phyloP scores from a whole-genome alignment of 139 green algal species.

The Auxenochlorella protothecoides region DNA sequence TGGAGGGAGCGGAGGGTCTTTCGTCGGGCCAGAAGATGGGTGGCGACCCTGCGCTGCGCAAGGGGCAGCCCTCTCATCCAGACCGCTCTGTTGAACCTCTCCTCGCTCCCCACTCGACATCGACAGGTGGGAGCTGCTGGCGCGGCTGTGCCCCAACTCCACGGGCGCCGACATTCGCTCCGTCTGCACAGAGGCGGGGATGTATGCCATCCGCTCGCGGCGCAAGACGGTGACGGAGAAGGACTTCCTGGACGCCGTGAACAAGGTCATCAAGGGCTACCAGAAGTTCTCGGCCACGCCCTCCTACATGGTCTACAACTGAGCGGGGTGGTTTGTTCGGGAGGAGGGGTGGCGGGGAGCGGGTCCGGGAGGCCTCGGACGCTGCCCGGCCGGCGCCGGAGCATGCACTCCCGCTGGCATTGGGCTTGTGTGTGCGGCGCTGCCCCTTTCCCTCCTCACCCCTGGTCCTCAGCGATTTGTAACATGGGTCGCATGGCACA shows the following conservation, averaged over 20 bases:
- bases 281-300: conserved; percentile 97
- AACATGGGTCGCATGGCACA: neutral
- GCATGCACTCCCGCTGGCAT: too few relatives aligned
- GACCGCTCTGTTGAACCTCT: too few relatives aligned
- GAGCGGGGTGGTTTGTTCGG: neutral
- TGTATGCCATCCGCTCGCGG: conserved; percentile 83
- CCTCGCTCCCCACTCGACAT: too few relatives aligned
- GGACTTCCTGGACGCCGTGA: conserved; percentile 96
- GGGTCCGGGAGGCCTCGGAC: too few relatives aligned
- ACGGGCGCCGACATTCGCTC: conserved; percentile 93
- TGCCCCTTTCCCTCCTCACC: too few relatives aligned
- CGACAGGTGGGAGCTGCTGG: conserved; percentile 77
- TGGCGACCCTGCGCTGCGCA: too few relatives aligned
- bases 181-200: conserved; percentile 94
- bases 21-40: too few relatives aligned
- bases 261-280: conserved; percentile 98
- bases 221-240: conserved; percentile 98
- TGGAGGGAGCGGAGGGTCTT: too few relatives aligned
- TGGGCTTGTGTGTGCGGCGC: too few relatives aligned
- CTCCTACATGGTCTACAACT: conserved; percentile 83
- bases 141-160: conserved; percentile 87
- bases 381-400: too few relatives aligned
- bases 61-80: too few relatives aligned
- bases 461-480: too few relatives aligned
- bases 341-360: neutral